phyloP scores from a whole-genome alignment of 75 land plant genomes.

The Azolla pinnata region DNA sequence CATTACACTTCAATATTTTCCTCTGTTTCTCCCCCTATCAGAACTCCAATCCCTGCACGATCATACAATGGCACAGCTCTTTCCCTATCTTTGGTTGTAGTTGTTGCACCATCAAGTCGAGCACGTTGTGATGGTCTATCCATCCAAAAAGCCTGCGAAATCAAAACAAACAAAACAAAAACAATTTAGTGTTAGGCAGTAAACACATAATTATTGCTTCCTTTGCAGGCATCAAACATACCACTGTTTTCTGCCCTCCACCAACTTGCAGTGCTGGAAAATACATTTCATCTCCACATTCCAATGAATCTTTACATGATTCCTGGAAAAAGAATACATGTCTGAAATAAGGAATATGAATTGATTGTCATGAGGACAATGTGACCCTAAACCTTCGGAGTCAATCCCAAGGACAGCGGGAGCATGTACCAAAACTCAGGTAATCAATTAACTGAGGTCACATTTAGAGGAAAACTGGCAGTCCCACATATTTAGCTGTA shows the following conservation, averaged over 20 bases:
- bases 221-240: too few relatives aligned
- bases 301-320: conserved; percentile 25
- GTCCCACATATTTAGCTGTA: too few relatives aligned
- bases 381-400: too few relatives aligned
- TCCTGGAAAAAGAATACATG: too few relatives aligned
- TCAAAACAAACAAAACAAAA: conserved; percentile 2
- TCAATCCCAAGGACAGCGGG: too few relatives aligned
- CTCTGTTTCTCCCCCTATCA: conserved; percentile 26
- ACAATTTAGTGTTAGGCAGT: too few relatives aligned
- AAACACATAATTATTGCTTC: too few relatives aligned
- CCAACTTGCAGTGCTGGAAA: conserved; percentile 75
- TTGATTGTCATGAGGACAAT: too few relatives aligned
- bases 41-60: conserved; percentile 43
- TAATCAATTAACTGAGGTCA: too few relatives aligned
- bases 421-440: too few relatives aligned
- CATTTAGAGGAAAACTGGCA: too few relatives aligned
- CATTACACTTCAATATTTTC: conserved; percentile 30
- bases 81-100: conserved; percentile 24
- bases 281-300: conserved; percentile 64
- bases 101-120: conserved; percentile 6
- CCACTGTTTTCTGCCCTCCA: conserved; percentile 44
- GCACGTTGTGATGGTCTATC: conserved; percentile 52
- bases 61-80: conserved; percentile 64
- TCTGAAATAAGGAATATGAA: too few relatives aligned
- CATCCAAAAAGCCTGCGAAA: conserved; percentile 64